Evolutionary conservation across 208 protist genomes (phyloP).

Genomic region (Sergeia podlipaevii): DNA sequence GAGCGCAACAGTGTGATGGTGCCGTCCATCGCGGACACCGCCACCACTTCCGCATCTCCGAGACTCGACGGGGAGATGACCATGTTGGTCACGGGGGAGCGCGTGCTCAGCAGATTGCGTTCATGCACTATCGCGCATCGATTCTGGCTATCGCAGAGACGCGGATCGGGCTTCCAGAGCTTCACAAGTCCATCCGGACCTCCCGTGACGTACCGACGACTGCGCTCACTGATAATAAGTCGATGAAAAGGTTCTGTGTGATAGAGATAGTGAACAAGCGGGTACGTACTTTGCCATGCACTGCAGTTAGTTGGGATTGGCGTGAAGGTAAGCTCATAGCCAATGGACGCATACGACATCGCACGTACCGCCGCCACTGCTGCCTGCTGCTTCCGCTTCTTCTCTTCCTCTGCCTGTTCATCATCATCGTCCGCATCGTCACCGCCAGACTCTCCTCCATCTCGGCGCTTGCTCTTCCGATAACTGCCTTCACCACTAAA

Average conservation of each 20-base stretch:
- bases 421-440: not conserved
- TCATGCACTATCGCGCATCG: conserved; percentile 66
- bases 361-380: not conserved
- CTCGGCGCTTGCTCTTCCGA: not conserved
- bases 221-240: conserved; percentile 44
- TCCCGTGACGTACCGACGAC: conserved; percentile 65
- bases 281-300: conserved; percentile 59
- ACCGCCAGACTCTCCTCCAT: not conserved
- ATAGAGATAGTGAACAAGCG: conserved; percentile 71
- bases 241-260: conserved; percentile 67
- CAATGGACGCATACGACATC: not conserved
- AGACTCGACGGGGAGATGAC: conserved; percentile 34
- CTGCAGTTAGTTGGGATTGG: conserved; percentile 43
- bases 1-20: conserved; percentile 76
- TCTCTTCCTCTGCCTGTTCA: too few relatives aligned
- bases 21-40: conserved; percentile 66
- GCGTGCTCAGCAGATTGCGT: conserved; percentile 52
- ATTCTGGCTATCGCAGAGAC: conserved; percentile 31
- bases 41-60: conserved; percentile 79
- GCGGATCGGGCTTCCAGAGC: conserved; percentile 67
- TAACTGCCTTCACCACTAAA: too few relatives aligned
- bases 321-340: conserved; percentile 28
- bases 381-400: too few relatives aligned
- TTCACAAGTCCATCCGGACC: conserved; percentile 81
- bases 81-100: conserved; percentile 66